Percentiles rank a stretch among this genome's conserved stretches.
Evolutionary conservation across 495 filamentous ascomycete species (phyloP).

Genomic region (Neurospora sp.): DNA sequence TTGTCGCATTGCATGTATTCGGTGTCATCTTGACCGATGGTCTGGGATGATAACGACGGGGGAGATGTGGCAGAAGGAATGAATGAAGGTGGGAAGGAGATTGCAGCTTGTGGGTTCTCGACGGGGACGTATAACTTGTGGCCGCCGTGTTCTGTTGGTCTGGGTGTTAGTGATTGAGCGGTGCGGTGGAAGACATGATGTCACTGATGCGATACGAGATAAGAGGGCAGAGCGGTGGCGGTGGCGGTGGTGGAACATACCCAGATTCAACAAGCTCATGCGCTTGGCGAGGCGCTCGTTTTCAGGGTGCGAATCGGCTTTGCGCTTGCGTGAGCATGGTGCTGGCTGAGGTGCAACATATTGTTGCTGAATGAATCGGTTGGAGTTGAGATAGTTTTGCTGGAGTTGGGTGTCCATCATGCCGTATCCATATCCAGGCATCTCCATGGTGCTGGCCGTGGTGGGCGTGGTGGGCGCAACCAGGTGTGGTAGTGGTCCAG

Average conservation of each 20-base stretch:
- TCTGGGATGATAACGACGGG: background rate
- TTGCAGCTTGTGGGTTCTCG: constrained; percentile 23
- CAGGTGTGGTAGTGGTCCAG: background rate
- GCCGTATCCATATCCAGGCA: background rate
- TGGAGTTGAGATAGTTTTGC: background rate
- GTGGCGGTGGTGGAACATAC: constrained; percentile 36
- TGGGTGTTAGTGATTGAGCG: constrained; percentile 7
- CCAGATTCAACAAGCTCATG: constrained; percentile 70
- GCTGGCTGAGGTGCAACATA: constrained; percentile 4
- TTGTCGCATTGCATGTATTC: constrained; percentile 75
- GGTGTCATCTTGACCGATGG: constrained; percentile 33
- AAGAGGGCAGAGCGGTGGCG: constrained; percentile 1
- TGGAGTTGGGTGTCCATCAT: background rate
- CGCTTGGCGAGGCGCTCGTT: constrained; percentile 62
- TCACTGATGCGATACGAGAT: background rate
- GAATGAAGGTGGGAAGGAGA: constrained; percentile 2
- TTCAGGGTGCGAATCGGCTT: constrained; percentile 37
- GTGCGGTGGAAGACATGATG: background rate
- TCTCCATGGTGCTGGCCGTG: background rate
- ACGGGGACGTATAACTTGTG: constrained; percentile 47
- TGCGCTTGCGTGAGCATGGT: constrained; percentile 36
- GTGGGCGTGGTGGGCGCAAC: background rate
- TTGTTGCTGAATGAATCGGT: constrained; percentile 1
- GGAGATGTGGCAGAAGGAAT: background rate
- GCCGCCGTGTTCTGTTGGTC: constrained; percentile 39